Evolutionary conservation across 495 filamentous ascomycete species (phyloP).

Genomic region (Xylaria palmicola): DNA sequence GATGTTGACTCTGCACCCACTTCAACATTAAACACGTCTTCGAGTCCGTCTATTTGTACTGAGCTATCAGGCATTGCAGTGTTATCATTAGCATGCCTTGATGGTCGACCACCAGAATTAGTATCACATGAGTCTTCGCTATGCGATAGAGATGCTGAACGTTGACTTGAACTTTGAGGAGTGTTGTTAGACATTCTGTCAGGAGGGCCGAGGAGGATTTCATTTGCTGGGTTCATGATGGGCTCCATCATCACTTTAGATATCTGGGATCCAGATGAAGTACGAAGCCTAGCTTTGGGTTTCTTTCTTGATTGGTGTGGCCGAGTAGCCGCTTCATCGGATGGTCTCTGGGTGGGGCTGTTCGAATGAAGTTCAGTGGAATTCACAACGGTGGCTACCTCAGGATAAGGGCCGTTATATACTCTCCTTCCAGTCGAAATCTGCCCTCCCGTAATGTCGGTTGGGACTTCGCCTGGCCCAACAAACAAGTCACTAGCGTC

Average conservation of each 20-base stretch:
- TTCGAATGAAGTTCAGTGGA: slow-evolving; percentile 2
- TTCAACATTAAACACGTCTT: slow-evolving; percentile 22
- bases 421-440: background rate
- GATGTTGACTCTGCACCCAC: slow-evolving; percentile 22
- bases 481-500: slow-evolving; percentile 4
- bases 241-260: slow-evolving; percentile 41
- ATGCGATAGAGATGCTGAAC: slow-evolving; percentile 36
- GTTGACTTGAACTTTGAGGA: slow-evolving; percentile 34
- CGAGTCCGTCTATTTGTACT: slow-evolving; percentile 18
- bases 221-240: slow-evolving; percentile 25
- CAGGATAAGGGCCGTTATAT: background rate
- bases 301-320: slow-evolving; percentile 38
- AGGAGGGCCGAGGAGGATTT: slow-evolving; percentile 33
- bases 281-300: slow-evolving; percentile 45
- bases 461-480: background rate
- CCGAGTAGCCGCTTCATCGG: slow-evolving; percentile 8
- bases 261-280: slow-evolving; percentile 35
- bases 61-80: background rate
- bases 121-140: slow-evolving; percentile 19
- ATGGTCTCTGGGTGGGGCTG: background rate
- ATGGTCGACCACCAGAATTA: background rate
- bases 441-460: background rate
- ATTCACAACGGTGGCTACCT: slow-evolving; percentile 1
- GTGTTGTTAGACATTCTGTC: slow-evolving; percentile 37
- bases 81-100: background rate